Conservation (phyloP, 441 rosid species). For the Syzygium malaccense region DNA sequence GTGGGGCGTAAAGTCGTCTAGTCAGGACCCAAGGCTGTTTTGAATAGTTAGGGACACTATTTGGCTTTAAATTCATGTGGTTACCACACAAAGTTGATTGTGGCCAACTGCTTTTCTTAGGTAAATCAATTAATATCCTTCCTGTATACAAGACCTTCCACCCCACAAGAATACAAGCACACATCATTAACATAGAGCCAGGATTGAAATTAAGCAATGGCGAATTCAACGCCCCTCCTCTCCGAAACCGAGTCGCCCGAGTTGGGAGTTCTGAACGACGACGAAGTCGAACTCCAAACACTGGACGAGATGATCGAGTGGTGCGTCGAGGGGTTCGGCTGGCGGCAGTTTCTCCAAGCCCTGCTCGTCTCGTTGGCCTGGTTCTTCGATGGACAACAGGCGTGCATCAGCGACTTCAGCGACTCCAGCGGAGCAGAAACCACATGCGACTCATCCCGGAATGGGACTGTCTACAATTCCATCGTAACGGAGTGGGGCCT, state of each 20-base stretch:
- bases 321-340: slow-evolving; percentile 8
- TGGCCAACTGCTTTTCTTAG: not conserved
- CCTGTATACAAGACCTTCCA: not conserved
- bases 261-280: not conserved
- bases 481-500: slow-evolving; percentile 24
- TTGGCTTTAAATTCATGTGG: not conserved
- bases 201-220: not conserved
- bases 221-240: not conserved
- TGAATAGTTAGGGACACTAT: not conserved
- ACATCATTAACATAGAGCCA: not conserved
- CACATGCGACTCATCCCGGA: slow-evolving; percentile 11
- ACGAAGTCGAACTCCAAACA: not conserved
- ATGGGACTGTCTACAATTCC: not conserved
- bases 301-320: slow-evolving; percentile 8
- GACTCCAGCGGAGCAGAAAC: slow-evolving; percentile 15
- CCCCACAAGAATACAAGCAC: not conserved
- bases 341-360: slow-evolving; percentile 11
- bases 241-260: not conserved
- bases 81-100: not conserved
- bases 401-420: slow-evolving; percentile 21
- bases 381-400: slow-evolving; percentile 24
- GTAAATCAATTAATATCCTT: not conserved
- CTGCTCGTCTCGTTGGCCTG: slow-evolving; percentile 18
- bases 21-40: not conserved
- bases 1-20: not conserved